A percentile compares a stretch with the other conserved stretches of the same genome.
These are phyloP conservation scores for Cryptococcus neoformans DNA, from an alignment of 1,284 basidiomycete genomes.

Conservation along the genomic window DNA sequence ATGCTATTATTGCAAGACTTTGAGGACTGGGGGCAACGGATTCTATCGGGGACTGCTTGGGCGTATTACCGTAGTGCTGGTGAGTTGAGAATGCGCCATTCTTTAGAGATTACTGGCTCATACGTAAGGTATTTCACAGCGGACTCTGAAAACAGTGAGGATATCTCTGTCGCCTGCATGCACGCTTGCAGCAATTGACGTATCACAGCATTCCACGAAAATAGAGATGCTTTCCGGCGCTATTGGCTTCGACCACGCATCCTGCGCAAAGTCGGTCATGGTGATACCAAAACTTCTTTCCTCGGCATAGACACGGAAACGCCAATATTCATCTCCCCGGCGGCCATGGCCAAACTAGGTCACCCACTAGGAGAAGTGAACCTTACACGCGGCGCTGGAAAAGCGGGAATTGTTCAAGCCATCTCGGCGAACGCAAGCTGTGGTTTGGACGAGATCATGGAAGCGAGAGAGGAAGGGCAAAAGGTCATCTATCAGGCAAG, in stretches of 20 bases:
- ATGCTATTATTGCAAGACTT: constrained; percentile 44
- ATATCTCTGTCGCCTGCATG: constrained; percentile 18
- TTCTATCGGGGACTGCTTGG: constrained; percentile 67
- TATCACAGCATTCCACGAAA: constrained; percentile 66
- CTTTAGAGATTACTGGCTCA: too few relatives aligned
- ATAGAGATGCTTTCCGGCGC: constrained; percentile 52
- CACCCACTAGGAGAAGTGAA: constrained; percentile 86
- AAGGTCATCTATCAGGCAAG: too few relatives aligned
- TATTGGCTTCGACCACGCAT: constrained; percentile 67
- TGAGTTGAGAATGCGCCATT: too few relatives aligned
- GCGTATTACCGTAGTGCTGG: constrained; percentile 79
- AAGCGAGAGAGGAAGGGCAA: constrained; percentile 19
- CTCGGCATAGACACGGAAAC: constrained; percentile 68
- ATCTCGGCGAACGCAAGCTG: constrained; percentile 81
- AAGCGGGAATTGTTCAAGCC: constrained; percentile 76
- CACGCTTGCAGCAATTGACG: constrained; percentile 56
- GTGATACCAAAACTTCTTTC: constrained; percentile 72
- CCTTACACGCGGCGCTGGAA: constrained; percentile 70
- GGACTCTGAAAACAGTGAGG: constrained; percentile 75
- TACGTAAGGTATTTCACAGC: too few relatives aligned
- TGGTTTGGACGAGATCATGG: constrained; percentile 57
- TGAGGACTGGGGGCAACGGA: constrained; percentile 54
- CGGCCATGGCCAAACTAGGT: constrained; percentile 81
- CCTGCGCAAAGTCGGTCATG: constrained; percentile 64
- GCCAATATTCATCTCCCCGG: constrained; percentile 80